Evolutionary conservation across 2,329 filamentous ascomycete genomes (phyloP).

Genomic region (Xylariaceae sp.): DNA sequence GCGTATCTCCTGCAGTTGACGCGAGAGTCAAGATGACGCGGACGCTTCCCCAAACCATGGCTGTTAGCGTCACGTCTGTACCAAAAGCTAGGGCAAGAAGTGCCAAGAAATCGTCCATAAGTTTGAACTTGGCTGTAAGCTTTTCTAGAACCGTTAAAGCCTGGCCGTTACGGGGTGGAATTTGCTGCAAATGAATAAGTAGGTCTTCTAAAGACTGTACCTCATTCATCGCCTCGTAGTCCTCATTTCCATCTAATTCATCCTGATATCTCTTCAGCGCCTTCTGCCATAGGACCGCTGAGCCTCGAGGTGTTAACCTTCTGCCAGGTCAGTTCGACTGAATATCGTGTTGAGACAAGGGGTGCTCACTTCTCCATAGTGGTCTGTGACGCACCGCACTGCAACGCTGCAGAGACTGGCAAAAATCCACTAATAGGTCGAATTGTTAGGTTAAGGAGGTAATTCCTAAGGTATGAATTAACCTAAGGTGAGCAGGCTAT

Average conservation of each 20-base stretch:
- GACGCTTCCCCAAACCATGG: slow-evolving; percentile 27
- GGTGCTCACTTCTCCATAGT: too few species aligned
- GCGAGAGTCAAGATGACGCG: slow-evolving; percentile 23
- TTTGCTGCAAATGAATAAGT: slow-evolving; percentile 9
- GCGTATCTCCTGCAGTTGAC: slow-evolving; percentile 21
- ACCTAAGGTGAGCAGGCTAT: too few species aligned
- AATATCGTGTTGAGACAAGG: too few species aligned
- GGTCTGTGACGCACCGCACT: too few species aligned
- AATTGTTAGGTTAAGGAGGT: too few species aligned
- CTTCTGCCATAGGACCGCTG: background rate
- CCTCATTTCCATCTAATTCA: background rate
- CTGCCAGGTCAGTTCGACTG: background rate
- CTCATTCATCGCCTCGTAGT: background rate
- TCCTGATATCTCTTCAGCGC: background rate
- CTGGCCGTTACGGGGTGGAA: background rate
- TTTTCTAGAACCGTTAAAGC: slow-evolving; percentile 13
- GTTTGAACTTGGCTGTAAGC: slow-evolving; percentile 22
- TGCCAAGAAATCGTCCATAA: slow-evolving; percentile 27
- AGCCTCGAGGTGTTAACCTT: background rate
- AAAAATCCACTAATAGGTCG: too few species aligned
- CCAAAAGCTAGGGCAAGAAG: slow-evolving; percentile 25
- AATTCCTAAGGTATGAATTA: too few species aligned
- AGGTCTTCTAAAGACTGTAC: slow-evolving; percentile 18
- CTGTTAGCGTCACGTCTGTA: slow-evolving; percentile 24
- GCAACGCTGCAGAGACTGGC: too few species aligned